Base-by-base conservation (phyloP, 352 stramenopile genomes). In the Globisporangium solare region DNA sequence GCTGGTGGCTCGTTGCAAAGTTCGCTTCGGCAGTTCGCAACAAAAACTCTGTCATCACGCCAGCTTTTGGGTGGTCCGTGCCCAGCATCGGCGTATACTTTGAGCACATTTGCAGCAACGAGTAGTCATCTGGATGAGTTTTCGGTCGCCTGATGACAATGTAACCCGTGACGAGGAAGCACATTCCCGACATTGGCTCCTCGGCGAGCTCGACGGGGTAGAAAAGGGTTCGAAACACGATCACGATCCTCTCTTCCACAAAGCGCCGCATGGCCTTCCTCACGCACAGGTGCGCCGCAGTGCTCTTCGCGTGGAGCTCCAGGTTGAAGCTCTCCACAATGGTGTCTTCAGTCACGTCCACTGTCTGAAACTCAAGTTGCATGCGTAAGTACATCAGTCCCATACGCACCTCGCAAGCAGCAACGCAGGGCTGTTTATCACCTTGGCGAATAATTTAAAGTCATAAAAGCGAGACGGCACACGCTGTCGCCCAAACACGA, bases 261-360 rank as follows among this genome's bases (percentile, higher is more conserved):
- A 78, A 83, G 24, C 70, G 66, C 4, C 71, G 69, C 18, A 79
- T 54, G 18, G 84, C 68, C 48, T 88, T 71, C 52, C 84, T 76
- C 11, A 86, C 68, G 1, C 68, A 64, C 57, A 85, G 83, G 47
- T 77, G 63, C 1, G 73, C 73, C n/a, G 70, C 60, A 1, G 67
- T 83, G n/a, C 70, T 67, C 40, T 85, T 86, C 0, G 68, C 71
- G 17, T 76, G 54, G 21, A 86, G 53, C 57, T 86, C 70, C 43
- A 88, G 69, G 32, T 68, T 64, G 48, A 85, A 79, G 47, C 70
- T 80, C 56, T 86, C 78, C 18, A 86, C 59, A 20, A 86, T 80
- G 18, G 70, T 80, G 50, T 86, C 63, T 48, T 85, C 74, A 11
- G 70, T 61, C 6, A 41, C 5, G 7, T 31, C 1, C 17, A 56